A percentile compares a stretch with the other conserved stretches of the same genome.
These are phyloP conservation scores for Arthrocladium fulminans DNA, from an alignment of 2,329 filamentous ascomycete genomes.

Conservation along the genomic window DNA sequence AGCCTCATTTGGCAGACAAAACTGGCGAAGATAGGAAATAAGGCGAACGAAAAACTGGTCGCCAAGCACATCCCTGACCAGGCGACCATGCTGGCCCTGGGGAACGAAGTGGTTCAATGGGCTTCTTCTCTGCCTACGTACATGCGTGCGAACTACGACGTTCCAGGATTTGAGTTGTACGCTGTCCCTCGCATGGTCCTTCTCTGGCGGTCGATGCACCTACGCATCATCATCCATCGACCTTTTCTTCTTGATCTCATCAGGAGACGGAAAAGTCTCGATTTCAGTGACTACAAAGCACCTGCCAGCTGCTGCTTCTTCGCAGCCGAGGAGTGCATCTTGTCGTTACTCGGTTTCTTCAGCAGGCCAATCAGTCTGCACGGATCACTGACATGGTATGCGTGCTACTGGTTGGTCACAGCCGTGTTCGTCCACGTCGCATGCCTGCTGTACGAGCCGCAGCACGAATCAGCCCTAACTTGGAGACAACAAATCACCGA, in stretches of 20 bases:
- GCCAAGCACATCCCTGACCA: neutral
- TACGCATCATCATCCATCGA: slow-evolving; percentile 22
- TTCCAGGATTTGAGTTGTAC: slow-evolving; percentile 16
- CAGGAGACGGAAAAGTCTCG: slow-evolving; percentile 14
- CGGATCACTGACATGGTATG: slow-evolving; percentile 22
- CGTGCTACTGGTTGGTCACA: slow-evolving; percentile 22
- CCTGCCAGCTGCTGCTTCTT: slow-evolving; percentile 15
- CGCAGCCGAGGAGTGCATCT: slow-evolving; percentile 21
- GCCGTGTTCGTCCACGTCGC: slow-evolving; percentile 23
- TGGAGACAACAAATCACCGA: slow-evolving; percentile 7
- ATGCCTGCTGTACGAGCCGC: slow-evolving; percentile 21
- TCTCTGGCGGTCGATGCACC: slow-evolving; percentile 21
- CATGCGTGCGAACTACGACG: slow-evolving; percentile 7
- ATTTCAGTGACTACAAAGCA: no score
- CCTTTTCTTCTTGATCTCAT: slow-evolving; percentile 20
- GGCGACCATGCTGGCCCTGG: slow-evolving; percentile 12
- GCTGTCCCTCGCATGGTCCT: slow-evolving; percentile 15
- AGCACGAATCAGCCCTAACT: neutral
- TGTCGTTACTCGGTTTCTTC: slow-evolving; percentile 20
- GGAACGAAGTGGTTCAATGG: slow-evolving; percentile 6
- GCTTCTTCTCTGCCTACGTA: neutral
- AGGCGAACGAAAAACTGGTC: slow-evolving; percentile 6
- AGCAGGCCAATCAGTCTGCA: slow-evolving; percentile 15
- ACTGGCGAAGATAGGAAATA: slow-evolving; percentile 7
- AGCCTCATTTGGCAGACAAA: slow-evolving; percentile 10